Base-by-base conservation (phyloP, 345 rosid species). In the Dimocarpus longan region DNA sequence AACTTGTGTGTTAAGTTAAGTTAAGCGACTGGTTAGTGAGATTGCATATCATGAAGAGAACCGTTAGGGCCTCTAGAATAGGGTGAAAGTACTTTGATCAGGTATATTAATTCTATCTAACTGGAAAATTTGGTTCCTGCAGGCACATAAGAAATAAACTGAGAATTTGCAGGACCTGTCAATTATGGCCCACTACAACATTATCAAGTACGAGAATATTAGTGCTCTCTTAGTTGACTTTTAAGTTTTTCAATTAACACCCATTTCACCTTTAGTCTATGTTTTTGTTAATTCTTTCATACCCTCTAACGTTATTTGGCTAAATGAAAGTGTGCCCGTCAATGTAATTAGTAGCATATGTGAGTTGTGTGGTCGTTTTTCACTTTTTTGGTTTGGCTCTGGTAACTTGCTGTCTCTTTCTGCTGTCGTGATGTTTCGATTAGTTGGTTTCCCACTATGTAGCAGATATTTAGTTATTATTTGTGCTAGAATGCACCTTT, bases 61-160 rank as follows among this genome's bases (percentile, higher is more conserved):
- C 28, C 57, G n/a, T 43, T 5, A 39, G 72, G 66, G 83, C 6
- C 16, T 26, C 3, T 18, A 37, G 54, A 57, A 6, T 71, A 50
- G 68, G 68, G 24, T 46, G 44, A 66, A 82, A 70, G 75, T 70
- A 70, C 46, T 71, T 69, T 85, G 67, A 68, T 80, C 11, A 21
- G 82, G 85, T 79, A 28, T 63, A 59, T 80, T 70, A 68, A 76
- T 75, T 52, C 75, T 70, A 79, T 85, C 92, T 86, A 86, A 90
- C 85, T 79, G 62, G 83, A 87, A 76, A 87, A 87, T 90, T 89
- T 95, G 93, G 85, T 93, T 93, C 91, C 89, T 95, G 98, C 97
- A 95, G 98, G 98, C 96, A 95, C 97, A 92, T 93, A 92, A 86
- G 85, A 88, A 82, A 80, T 80, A 83, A 81, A 83, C 80, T 80